Evolutionary conservation across 768 basidiomycete species (phyloP).

Genomic region (Naganishia onofrii): DNA sequence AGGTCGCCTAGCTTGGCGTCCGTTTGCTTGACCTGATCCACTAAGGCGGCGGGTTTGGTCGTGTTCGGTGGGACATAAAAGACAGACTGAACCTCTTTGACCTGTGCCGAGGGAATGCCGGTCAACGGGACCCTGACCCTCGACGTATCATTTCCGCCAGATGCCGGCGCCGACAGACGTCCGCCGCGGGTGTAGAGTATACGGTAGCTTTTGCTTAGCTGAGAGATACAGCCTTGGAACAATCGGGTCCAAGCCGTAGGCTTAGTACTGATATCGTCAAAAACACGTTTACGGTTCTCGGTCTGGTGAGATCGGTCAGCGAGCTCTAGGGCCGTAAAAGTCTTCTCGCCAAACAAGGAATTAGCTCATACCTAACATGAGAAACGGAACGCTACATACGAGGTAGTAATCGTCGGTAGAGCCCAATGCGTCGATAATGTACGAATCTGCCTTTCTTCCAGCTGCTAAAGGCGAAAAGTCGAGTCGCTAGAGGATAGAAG

Average conservation of each 20-base stretch:
- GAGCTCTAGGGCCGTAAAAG: conserved; percentile 48
- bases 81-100: conserved; percentile 17
- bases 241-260: conserved; percentile 25
- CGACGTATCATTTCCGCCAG: not conserved
- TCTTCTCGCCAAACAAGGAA: conserved; percentile 30
- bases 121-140: conserved; percentile 10
- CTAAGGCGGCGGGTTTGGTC: conserved; percentile 15
- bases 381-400: conserved; percentile 31
- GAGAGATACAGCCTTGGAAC: conserved; percentile 18
- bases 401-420: conserved; percentile 43
- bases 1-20: conserved; percentile 14
- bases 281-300: conserved; percentile 18
- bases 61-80: conserved; percentile 13
- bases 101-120: conserved; percentile 10
- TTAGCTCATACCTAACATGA: not conserved
- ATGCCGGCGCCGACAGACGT: not conserved
- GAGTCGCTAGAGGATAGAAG: conserved; percentile 35
- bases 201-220: conserved; percentile 13
- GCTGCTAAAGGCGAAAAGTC: conserved; percentile 41
- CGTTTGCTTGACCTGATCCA: conserved; percentile 15
- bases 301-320: conserved; percentile 38
- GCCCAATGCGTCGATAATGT: conserved; percentile 42
- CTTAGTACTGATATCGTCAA: conserved; percentile 25
- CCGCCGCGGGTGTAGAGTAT: conserved; percentile 18
- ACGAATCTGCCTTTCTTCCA: conserved; percentile 42